phyloP scores from a whole-genome alignment of 192 early-diverging fungal species.

The Lunasporangiospora selenospora region DNA sequence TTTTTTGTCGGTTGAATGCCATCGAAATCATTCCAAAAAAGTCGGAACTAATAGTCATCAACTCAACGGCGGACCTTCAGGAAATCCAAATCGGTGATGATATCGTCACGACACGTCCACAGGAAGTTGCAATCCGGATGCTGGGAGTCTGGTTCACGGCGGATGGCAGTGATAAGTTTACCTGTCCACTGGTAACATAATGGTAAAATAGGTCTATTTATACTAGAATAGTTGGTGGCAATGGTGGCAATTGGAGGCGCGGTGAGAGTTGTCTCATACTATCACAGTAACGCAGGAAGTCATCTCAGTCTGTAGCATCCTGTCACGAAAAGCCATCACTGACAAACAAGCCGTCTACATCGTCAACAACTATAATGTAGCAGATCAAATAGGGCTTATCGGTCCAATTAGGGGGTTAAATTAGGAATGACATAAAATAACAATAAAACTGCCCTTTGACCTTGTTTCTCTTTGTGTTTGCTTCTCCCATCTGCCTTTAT shows the following conservation, averaged over 20 bases:
- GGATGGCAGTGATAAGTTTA: background rate
- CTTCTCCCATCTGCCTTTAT: no score
- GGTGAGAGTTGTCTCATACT: no score
- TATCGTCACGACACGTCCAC: background rate
- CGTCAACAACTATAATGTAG: constrained; percentile 37
- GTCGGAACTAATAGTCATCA: constrained; percentile 16
- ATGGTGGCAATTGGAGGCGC: no score
- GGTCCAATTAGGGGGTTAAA: no score
- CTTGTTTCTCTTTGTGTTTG: no score
- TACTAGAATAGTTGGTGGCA: no score
- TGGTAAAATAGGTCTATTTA: no score
- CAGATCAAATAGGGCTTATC: no score
- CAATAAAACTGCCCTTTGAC: no score
- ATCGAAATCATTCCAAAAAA: constrained; percentile 35
- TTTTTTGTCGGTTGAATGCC: constrained; percentile 7
- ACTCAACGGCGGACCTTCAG: background rate
- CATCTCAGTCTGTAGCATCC: background rate
- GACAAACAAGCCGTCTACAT: constrained; percentile 26
- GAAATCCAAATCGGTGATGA: background rate
- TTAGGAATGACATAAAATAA: no score
- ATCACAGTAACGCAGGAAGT: constrained; percentile 1
- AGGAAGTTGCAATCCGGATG: background rate
- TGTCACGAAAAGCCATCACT: constrained; percentile 3
- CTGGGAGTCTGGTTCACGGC: constrained; percentile 14
- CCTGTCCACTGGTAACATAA: background rate